These are phyloP conservation scores for Trichoderma polysporum DNA, from an alignment of 2,329 filamentous ascomycete species.

Conservation along the genomic window DNA sequence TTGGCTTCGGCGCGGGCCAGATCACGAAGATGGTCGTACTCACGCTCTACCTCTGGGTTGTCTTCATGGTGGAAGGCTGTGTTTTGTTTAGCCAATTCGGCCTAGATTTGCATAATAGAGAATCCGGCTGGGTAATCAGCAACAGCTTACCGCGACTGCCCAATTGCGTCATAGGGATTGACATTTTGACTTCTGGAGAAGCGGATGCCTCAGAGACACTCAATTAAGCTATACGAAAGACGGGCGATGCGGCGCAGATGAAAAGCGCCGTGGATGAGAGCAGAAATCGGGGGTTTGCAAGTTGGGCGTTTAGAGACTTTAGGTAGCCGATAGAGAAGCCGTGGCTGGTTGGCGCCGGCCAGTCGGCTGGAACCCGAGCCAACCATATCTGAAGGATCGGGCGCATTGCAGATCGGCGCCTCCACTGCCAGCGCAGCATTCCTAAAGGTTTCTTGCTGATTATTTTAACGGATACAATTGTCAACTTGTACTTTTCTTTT, in stretches of 20 bases:
- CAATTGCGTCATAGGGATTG: constrained; percentile 41
- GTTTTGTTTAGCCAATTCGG: constrained; percentile 13
- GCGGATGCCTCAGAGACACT: not conserved
- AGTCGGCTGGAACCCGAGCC: constrained; percentile 17
- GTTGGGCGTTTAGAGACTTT: constrained; percentile 8
- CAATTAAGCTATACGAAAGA: not conserved
- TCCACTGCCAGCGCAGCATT: not conserved
- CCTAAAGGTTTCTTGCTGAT: not conserved
- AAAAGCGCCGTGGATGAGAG: not conserved
- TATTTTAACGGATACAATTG: too few relatives aligned
- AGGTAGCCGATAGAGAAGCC: not conserved
- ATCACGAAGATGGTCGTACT: constrained; percentile 88
- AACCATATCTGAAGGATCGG: constrained; percentile 15
- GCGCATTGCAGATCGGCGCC: constrained; percentile 14
- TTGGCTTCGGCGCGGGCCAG: constrained; percentile 77
- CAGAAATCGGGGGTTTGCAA: not conserved
- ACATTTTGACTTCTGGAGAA: constrained; percentile 28
- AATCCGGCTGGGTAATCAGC: not conserved
- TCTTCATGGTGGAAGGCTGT: constrained; percentile 74
- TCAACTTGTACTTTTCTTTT: too few relatives aligned
- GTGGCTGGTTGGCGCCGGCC: constrained; percentile 11
- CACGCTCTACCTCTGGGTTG: constrained; percentile 68
- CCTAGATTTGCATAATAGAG: not conserved
- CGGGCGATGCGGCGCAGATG: not conserved
- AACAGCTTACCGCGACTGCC: constrained; percentile 44